These are phyloP conservation scores for carrot (Daucus carota) DNA, from an alignment of 129 eudicot species.

Conservation along the genomic window DH1_v3.0 NC_030381.2:41828501-41829000, in stretches of 20 bases:
- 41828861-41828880: slow-evolving; percentile 10
- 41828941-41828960: background rate
- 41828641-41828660: background rate
- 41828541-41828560: background rate
- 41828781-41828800: slow-evolving; percentile 10
- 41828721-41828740: background rate
- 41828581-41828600: background rate
- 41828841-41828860: slow-evolving; percentile 8
- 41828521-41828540: background rate
- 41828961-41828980: background rate
- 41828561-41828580: background rate
- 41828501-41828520: background rate
- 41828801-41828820: slow-evolving; percentile 10
- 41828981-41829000: background rate
- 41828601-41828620: background rate
- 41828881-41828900: background rate
- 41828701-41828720: background rate
- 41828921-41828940: background rate
- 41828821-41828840: slow-evolving; percentile 6
- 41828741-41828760: slow-evolving; percentile 11
- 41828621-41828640: background rate
- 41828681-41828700: background rate
- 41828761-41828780: slow-evolving; percentile 4
- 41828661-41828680: background rate
- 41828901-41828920: background rate